Conservation (phyloP, 2,329 filamentous ascomycete genomes). For the Arthroderma uncinatum region DNA sequence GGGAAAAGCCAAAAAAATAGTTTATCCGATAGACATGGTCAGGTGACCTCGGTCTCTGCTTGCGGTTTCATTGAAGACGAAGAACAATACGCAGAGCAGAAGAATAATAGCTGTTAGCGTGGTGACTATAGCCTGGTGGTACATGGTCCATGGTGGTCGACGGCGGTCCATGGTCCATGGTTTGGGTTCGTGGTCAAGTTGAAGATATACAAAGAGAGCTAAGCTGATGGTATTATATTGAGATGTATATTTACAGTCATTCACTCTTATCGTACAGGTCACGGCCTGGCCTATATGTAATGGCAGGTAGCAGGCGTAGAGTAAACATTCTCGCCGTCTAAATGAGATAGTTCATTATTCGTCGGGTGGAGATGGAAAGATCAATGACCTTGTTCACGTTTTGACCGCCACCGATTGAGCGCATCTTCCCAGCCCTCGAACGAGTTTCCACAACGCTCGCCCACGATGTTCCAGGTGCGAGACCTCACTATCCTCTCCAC, state of each 20-base stretch:
- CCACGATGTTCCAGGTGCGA: constrained; percentile 69
- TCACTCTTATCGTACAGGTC: not conserved
- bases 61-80: not conserved
- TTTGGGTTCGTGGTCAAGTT: not conserved
- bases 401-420: constrained; percentile 50
- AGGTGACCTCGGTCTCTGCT: not conserved
- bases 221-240: not conserved
- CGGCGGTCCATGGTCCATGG: too few relatives aligned
- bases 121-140: too few relatives aligned
- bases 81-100: not conserved
- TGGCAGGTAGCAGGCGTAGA: not conserved
- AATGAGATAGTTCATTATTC: not conserved
- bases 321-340: not conserved
- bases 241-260: not conserved
- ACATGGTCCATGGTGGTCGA: too few relatives aligned
- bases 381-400: constrained; percentile 9
- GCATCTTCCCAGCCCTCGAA: constrained; percentile 54
- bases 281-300: not conserved
- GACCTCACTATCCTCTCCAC: constrained; percentile 66
- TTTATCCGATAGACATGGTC: not conserved
- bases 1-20: not conserved
- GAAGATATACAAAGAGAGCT: not conserved
- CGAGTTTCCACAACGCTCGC: constrained; percentile 58
- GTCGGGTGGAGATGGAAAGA: not conserved
- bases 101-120: too few relatives aligned